Evolutionary conservation across 2,329 filamentous ascomycete genomes (phyloP), one percentile per base, ranked within the genome.

Genomic region (Calonectria ilicicola): DNA sequence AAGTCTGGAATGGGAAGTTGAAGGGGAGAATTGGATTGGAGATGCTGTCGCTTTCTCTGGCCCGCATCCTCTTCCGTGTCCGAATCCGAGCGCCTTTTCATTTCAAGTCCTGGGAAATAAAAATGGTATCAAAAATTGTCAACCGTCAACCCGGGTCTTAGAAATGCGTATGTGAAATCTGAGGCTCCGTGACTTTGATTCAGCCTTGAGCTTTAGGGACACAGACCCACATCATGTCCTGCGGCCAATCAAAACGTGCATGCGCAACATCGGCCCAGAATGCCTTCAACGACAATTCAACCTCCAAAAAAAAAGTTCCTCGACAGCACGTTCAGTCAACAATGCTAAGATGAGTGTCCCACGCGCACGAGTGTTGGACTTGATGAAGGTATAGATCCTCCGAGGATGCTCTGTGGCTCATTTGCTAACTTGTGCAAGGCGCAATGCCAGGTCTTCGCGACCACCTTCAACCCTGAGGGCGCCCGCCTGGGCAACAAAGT

Each of bases 391-490:
- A 85, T 12, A 56, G 78, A 44, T 4, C 1, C 3, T 35, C 74
- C 44, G 58, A 5, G 9, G 19, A 27, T 21, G 10, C 19, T 40
- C 29, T 65, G 5, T 0, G 40, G 40, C 29, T 2, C 29, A 56
- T 38, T 51, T 66, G 49, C 80, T 85, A 53, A 84, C 73, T 32
- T 6, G 23, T 14, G 1, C 49, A 79, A 98, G 96, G 90, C 91
- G 81, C 95, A 96, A 93, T 98, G 95, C 89, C 91, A 93, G 83
- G 91, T 98, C 86, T 99, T 98, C 88, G 93, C 93, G 81, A 94
- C 94, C 64, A 96, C 93, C 66, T 98, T 92, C 88, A 99, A 99
- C 85, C 97, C 97, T 29, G 89, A 95, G 68, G 88, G 92, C 78
- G 84, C 93, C 74, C 94, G 97, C 74, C 91, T 95, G 78, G 97